Base-by-base conservation (phyloP, 2,329 filamentous ascomycete species). In the Daldinia eschscholtzii region DNA sequence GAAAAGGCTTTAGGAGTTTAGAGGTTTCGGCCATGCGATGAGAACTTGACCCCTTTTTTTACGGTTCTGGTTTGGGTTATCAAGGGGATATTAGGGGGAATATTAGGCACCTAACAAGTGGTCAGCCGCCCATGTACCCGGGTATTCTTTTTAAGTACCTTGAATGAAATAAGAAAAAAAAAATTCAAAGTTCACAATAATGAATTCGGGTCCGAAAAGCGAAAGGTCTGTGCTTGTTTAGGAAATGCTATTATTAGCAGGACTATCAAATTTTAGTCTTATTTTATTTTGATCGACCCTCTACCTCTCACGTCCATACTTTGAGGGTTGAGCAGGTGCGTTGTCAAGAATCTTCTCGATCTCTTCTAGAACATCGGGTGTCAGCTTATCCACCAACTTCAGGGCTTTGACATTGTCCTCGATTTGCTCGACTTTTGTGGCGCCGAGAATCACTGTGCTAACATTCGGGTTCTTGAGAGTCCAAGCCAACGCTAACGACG, bases 391-490 rank as follows among this genome's bases (percentile, higher is more conserved):
- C 6, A 83, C 66, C 46, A 86, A 71, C 73, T 82, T 77, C 4
- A 88, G 70, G 10, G 84, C 83, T 65, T 80, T 81, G 57, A 85
- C 79, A 61, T 85, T 87, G 72, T 87, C 84, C 18, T 82, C 80
- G 39, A 88, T 80, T 77, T 88, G 85, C 74, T 85, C 83, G 1
- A 83, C 81, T 39, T 80, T 80, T 61, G 83, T 86, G 2, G 86
- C 86, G 3, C 85, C 85, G 0, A 83, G 85, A 57, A 88, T 87
- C 42, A 86, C 84, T 3, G 81, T 83, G 50, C 81, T 84, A 18
- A 87, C 84, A 57, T 86, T 82, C n/a, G 81, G 80, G 73, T 88
- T 87, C 79, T 85, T 86, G 23, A 87, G 74, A 57, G 82, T 81
- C 86, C 86, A 87, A 0, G 86, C 85, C 2, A 87, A 75, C 12